A percentile compares a stretch with the other conserved stretches of the same genome.
Conservation (phyloP, 2,329 filamentous ascomycete species). For the Fusarium robinianum region DNA sequence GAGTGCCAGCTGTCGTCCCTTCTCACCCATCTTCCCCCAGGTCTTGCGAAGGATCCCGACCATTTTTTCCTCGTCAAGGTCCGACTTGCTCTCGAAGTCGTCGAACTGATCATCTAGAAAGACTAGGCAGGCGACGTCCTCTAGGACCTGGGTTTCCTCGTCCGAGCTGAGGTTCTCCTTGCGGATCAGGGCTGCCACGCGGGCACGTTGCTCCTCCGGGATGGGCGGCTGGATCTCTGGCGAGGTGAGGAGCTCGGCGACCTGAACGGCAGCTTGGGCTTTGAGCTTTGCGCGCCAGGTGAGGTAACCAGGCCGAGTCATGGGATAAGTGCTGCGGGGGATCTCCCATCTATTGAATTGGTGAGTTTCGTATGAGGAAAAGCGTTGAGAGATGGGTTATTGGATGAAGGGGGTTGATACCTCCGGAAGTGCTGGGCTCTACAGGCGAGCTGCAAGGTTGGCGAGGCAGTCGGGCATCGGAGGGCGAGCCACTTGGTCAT, state of each 20-base stretch:
- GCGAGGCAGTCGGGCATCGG: conserved; percentile 65
- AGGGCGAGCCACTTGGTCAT: conserved; percentile 75
- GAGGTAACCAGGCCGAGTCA: conserved; percentile 76
- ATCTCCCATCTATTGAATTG: conserved; percentile 69
- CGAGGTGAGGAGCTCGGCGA: conserved; percentile 58
- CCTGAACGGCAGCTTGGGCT: conserved; percentile 60
- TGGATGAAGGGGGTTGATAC: conserved; percentile 34
- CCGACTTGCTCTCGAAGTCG: conserved; percentile 69
- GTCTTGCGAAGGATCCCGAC: conserved; percentile 72
- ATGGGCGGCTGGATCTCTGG: conserved; percentile 45
- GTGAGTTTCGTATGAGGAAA: neutral
- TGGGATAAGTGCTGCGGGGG: conserved; percentile 72
- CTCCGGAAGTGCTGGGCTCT: conserved; percentile 84
- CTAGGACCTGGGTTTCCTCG: conserved; percentile 72
- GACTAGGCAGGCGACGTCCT: conserved; percentile 85
- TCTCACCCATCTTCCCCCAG: conserved; percentile 74
- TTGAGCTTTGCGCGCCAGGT: conserved; percentile 78
- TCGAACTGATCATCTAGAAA: conserved; percentile 89
- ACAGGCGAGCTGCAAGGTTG: conserved; percentile 72
- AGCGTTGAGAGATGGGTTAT: neutral
- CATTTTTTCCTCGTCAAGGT: conserved; percentile 76
- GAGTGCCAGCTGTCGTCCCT: conserved; percentile 67
- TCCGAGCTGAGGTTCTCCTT: conserved; percentile 71
- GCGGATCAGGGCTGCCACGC: conserved; percentile 72
- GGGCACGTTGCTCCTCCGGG: conserved; percentile 56